Evolutionary conservation across 139 green algal species (phyloP), one percentile per base, ranked within the genome.

Genomic region (Parachlorella kessleri): DNA sequence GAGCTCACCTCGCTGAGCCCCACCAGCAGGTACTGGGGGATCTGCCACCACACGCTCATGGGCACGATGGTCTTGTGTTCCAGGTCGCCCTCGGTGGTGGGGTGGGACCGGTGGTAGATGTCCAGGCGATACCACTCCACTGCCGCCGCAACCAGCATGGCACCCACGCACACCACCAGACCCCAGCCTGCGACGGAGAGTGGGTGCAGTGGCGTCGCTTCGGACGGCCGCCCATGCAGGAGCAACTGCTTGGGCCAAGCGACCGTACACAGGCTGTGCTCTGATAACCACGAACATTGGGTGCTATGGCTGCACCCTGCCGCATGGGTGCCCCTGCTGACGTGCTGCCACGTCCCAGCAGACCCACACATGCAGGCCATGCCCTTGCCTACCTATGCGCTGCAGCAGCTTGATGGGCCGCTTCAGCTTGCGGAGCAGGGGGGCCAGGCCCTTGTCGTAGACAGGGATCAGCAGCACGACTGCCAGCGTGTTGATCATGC

Each of bases 381-480:
- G n/a, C n/a, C n/a, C n/a, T n/a, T 0, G 0, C 87, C 21, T 72
- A 91, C 90, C 93, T 32, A 96, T 96, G 73, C 91, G 84, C 55
- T 91, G 85, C 75, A 98, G 91, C 78, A 95, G 78, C 3, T 94
- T 94, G 53, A 95, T 85, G 66, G 88, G 88, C 30, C 72, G 75
- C 70, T 81, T 75, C 23, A 82, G 64, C 24, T 72, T 76, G 70
- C 78, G 82, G 48, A 98, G 79, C 18, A 77, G 7, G 2, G 94
- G 94, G 68, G 92, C 85, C 53, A 96, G 76, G 7, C 91, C 53
- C 36, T 81, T 78, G 88, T 98, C 94, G 75, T 98, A 98, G 33
- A 97, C 35, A 10, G 93, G 93, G 77, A 97, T 94, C 66, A 96
- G 85, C 5, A 88, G 55, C 71, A 98, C 93, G 78, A 97, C 95